These are phyloP conservation scores for Pythium dissimile DNA, from an alignment of 352 stramenopile species.

Conservation along the genomic window DNA sequence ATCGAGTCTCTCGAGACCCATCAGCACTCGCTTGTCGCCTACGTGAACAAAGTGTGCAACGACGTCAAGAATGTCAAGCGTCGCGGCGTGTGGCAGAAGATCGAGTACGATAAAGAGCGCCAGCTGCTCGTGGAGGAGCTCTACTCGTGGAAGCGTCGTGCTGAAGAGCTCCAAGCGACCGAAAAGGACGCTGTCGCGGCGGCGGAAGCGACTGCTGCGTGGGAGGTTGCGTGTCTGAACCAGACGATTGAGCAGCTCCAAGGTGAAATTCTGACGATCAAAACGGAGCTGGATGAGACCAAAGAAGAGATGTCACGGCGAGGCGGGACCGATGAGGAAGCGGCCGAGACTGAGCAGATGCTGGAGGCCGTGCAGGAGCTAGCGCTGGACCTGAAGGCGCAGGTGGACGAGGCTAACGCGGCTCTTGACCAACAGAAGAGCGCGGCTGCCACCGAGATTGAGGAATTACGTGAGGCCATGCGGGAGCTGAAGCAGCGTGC, in stretches of 20 bases:
- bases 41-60: constrained; percentile 23
- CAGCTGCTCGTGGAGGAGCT: constrained; percentile 24
- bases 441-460: background rate
- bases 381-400: constrained; percentile 17
- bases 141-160: constrained; percentile 19
- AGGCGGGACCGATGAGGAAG: constrained; percentile 4
- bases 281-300: constrained; percentile 13
- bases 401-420: constrained; percentile 13
- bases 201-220: constrained; percentile 19
- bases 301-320: constrained; percentile 20
- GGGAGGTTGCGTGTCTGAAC: constrained; percentile 23
- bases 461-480: constrained; percentile 1
- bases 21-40: constrained; percentile 18
- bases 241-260: constrained; percentile 24
- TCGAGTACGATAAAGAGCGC: constrained; percentile 26
- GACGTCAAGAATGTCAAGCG: constrained; percentile 25
- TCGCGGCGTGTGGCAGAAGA: constrained; percentile 25
- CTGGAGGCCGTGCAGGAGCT: constrained; percentile 20
- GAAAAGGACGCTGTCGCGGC: constrained; percentile 15
- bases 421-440: constrained; percentile 10
- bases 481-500: constrained; percentile 14
- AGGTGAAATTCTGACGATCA: constrained; percentile 10
- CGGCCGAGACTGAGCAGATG: constrained; percentile 20
- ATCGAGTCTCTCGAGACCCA: constrained; percentile 20
- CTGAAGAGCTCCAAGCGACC: constrained; percentile 15